These are phyloP conservation scores for Pleurozium schreberi DNA, from an alignment of 225 moss, liverwort and hornwort species.

Conservation along the genomic window DNA sequence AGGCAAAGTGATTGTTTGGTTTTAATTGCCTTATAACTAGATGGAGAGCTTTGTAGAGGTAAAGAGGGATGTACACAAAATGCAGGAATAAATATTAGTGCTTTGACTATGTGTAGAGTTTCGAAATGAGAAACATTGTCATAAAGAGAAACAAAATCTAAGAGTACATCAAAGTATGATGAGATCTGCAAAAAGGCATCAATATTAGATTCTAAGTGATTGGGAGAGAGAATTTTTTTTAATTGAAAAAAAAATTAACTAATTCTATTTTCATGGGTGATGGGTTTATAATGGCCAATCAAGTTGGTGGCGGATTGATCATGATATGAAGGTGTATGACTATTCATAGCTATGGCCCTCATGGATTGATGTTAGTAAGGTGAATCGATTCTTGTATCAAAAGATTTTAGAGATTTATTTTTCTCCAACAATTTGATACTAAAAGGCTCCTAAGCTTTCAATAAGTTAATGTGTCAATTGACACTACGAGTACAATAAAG, in stretches of 20 bases:
- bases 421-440: neutral
- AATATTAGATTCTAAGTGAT: fast-evolving
- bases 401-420: neutral
- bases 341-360: neutral
- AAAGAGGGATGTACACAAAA: neutral
- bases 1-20: neutral
- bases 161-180: no score
- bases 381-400: neutral
- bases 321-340: no score
- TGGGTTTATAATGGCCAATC: neutral
- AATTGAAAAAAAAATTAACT: no score
- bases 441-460: fast-evolving
- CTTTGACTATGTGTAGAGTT: fast-evolving
- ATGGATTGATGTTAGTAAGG: neutral
- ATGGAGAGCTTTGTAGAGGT: neutral
- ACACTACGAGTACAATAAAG: neutral
- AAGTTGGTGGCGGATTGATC: fast-evolving
- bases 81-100: neutral
- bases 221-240: fast-evolving
- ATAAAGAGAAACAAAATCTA: neutral
- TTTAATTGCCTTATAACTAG: neutral
- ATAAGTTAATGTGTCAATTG: neutral
- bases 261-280: neutral
- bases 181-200: neutral
- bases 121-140: neutral